Base-by-base conservation (phyloP, 331 rosid genomes). In the Spiraea crenata region DNA sequence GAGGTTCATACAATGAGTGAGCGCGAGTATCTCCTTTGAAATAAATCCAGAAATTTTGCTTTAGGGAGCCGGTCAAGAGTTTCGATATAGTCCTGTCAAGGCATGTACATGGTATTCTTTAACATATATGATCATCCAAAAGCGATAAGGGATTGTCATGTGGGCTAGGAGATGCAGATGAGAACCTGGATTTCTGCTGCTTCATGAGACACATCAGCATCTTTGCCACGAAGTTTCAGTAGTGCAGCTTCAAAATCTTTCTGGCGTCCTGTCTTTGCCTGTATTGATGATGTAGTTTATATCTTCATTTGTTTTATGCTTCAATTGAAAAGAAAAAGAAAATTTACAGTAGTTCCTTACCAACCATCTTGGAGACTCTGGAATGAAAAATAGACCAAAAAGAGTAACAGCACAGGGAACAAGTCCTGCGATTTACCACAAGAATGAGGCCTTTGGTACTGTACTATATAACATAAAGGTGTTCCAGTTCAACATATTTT, bases 331-430 rank as follows among this genome's bases (percentile, higher is more conserved):
- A 13, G 13, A 11, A 49, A 57, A 40, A 5, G 35, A 65, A 37
- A 3, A 38, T 31, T 0, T 7, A 13, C 25, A 17, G 37, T 16
- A 40, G 45, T 11, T 84, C 67, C 90, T 84, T 80, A 93, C 99
- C 80, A 91, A 81, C 96, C 97, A 93, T 91, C 99, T 87, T 25
- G 99, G 99, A 84, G 99, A 93, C 83, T 93, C 99, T 0, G 96
- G 96, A 77, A 93, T 86, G 79, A 91, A 77, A 81, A 91, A 76
- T 52, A 91, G 92, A 83, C 99, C 99, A 50, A 91, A 65, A 73
- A 83, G 74, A 82, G 90, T 79, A 40, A 93, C 67, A 49, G 87
- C 91, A 39, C 90, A 82, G 40, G 96, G 99, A 82, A 84, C 31
- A 34, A 91, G 90, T 45, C 87, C 97, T 93, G 88, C 86, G 77